Base-by-base conservation (phyloP, 148 eudicot genomes). In the Vaccinium vitisidaea region DNA sequence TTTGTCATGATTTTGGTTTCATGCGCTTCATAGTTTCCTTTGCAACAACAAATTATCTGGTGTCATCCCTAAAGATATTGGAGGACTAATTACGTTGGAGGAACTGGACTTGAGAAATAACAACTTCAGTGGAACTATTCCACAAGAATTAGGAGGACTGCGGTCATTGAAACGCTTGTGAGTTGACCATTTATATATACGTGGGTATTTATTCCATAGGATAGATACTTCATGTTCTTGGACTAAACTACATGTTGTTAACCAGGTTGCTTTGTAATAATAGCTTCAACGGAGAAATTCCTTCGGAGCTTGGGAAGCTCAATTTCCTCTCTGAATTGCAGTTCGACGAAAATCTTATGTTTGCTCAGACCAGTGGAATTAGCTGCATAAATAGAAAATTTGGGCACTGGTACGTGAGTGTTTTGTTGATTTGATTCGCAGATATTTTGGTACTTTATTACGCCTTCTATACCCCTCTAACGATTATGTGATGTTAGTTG, bases 61-160 rank as follows among this genome's bases (percentile, higher is more conserved):
- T 54, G 84, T 79, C 78, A 92, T 97, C 54, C 99, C 99, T 56
- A 84, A 83, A 39, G 94, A 94, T 83, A 79, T 95, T 80, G 98
- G 95, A 81, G 81, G 78, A 81, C 98, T 97, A 61, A 74, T 82
- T 71, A 87, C 55, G 83, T 88, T 97, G 61, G 98, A 97, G 87
- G 91, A 93, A 32, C 86, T 97, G 85, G 99, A 97, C 90, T 92
- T 97, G 91, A 91, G 98, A 81, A 89, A 86, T 80, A 97, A 97
- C 83, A 86, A 87, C 79, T 91, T 97, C 83, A 87, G 84, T 67
- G 99, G 99, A 86, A 83, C 75, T 27, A 84, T 97, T 86, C 99
- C 99, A 4, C 86, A 86, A 15, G 97, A 91, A 71, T 88, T 97
- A 85, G 92, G 90, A 80, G 85, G 83, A 25, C 84, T 95, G 79